Evolutionary conservation across 2,329 filamentous ascomycete species (phyloP).

Genomic region (Neonectria ditissima): DNA sequence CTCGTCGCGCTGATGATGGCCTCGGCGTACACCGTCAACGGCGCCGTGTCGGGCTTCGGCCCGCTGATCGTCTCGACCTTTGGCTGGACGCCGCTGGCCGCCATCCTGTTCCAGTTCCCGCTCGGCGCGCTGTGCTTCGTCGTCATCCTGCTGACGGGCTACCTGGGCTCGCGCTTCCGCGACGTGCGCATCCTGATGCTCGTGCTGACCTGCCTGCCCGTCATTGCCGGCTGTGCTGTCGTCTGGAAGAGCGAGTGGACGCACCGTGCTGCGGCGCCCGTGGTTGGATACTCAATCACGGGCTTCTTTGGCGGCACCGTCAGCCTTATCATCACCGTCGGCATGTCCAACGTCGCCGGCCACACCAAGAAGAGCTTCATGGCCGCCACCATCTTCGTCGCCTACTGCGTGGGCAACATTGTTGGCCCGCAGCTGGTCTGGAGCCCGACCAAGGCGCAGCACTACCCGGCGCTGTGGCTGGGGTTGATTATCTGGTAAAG

Average conservation of each 20-base stretch:
- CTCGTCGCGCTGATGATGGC: slow-evolving; percentile 76
- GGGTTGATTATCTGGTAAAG: slow-evolving; percentile 71
- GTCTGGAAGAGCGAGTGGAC: slow-evolving; percentile 79
- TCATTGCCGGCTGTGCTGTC: slow-evolving; percentile 79
- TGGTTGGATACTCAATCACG: slow-evolving; percentile 78
- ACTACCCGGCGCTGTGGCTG: slow-evolving; percentile 79
- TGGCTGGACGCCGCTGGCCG: slow-evolving; percentile 71
- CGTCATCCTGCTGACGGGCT: slow-evolving; percentile 75
- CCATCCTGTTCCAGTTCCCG: slow-evolving; percentile 81
- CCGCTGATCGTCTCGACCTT: slow-evolving; percentile 79
- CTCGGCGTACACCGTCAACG: slow-evolving; percentile 77
- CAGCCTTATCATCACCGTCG: slow-evolving; percentile 64
- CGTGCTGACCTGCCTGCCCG: slow-evolving; percentile 74
- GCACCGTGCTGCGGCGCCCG: slow-evolving; percentile 72
- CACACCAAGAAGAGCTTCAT: slow-evolving; percentile 84
- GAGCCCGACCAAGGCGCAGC: slow-evolving; percentile 71
- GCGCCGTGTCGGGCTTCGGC: slow-evolving; percentile 77
- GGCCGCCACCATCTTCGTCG: slow-evolving; percentile 79
- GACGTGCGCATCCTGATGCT: slow-evolving; percentile 76
- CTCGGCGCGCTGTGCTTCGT: slow-evolving; percentile 76
- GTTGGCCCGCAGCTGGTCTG: slow-evolving; percentile 79
- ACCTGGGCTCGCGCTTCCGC: slow-evolving; percentile 67
- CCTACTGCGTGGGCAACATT: slow-evolving; percentile 82
- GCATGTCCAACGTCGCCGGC: slow-evolving; percentile 77
- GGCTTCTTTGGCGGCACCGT: slow-evolving; percentile 80